Evolutionary conservation across 1,284 basidiomycete genomes (phyloP).

Genomic region (Singerocomus inundabilis): DNA sequence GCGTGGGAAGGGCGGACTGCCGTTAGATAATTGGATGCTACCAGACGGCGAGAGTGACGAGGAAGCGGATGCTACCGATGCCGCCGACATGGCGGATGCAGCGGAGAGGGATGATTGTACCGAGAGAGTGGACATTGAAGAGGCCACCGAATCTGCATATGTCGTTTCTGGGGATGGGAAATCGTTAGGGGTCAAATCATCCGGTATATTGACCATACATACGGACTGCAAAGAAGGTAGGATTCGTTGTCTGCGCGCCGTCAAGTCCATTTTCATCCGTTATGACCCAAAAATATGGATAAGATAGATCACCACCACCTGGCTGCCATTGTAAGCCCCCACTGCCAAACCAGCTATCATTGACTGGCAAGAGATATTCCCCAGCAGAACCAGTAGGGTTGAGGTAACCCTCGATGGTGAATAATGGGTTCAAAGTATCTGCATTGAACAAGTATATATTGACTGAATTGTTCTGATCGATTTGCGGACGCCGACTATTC

Average conservation of each 20-base stretch:
- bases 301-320: slow-evolving; percentile 49
- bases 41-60: slow-evolving; percentile 33
- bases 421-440: slow-evolving; percentile 52
- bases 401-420: slow-evolving; percentile 37
- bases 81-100: too few species aligned
- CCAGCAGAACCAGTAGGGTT: slow-evolving; percentile 62
- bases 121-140: slow-evolving; percentile 58
- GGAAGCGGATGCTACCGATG: slow-evolving; percentile 35
- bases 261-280: slow-evolving; percentile 52
- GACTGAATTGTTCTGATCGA: slow-evolving; percentile 47
- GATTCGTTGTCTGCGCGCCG: slow-evolving; percentile 56
- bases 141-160: slow-evolving; percentile 57
- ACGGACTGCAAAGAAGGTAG: slow-evolving; percentile 77
- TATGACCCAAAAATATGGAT: slow-evolving; percentile 73
- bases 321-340: slow-evolving; percentile 49
- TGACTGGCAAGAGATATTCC: slow-evolving; percentile 49
- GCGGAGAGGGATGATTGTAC: slow-evolving; percentile 41
- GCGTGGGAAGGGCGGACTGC: slow-evolving; percentile 57
- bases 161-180: slow-evolving; percentile 58
- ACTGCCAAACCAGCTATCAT: slow-evolving; percentile 73
- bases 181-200: slow-evolving; percentile 12
- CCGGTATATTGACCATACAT: slow-evolving; percentile 37
- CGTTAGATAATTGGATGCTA: slow-evolving; percentile 45
- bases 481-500: slow-evolving; percentile 50
- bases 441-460: slow-evolving; percentile 71